Conservation (phyloP, 768 basidiomycete genomes). For the Tricholoma saponaceum region DNA sequence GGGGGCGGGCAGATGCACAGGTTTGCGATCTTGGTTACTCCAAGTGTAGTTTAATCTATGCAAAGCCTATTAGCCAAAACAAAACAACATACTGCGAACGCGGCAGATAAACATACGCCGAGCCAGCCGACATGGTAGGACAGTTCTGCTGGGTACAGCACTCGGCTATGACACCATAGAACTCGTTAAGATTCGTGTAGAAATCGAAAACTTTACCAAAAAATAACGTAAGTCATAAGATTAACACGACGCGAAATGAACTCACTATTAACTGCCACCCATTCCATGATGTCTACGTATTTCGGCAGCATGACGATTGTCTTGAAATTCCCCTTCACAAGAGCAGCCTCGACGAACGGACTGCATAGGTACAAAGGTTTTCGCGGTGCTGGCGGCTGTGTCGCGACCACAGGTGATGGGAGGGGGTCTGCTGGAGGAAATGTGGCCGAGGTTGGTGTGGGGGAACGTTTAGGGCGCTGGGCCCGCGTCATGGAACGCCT, state of each 20-base stretch:
- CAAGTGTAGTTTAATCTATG: slow-evolving; percentile 91
- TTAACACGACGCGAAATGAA: slow-evolving; percentile 12
- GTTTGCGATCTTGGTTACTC: slow-evolving; percentile 94
- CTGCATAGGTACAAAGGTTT: slow-evolving; percentile 88
- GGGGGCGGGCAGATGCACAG: slow-evolving; percentile 87
- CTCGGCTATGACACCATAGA: slow-evolving; percentile 93
- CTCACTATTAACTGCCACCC: slow-evolving; percentile 81
- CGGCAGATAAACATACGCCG: slow-evolving; percentile 56
- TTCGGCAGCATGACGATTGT: slow-evolving; percentile 95
- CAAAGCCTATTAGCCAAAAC: slow-evolving; percentile 1
- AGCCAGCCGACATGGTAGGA: slow-evolving; percentile 90
- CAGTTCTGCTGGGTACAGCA: slow-evolving; percentile 90
- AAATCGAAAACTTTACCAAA: slow-evolving; percentile 88
- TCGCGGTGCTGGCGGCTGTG: slow-evolving; percentile 9
- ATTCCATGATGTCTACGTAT: slow-evolving; percentile 98
- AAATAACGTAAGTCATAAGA: neutral
- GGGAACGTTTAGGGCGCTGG: slow-evolving; percentile 69
- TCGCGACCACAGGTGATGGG: slow-evolving; percentile 31
- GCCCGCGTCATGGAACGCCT: slow-evolving; percentile 76
- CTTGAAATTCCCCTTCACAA: slow-evolving; percentile 98
- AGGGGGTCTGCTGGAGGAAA: slow-evolving; percentile 44
- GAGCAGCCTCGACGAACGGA: slow-evolving; percentile 94
- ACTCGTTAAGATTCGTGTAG: slow-evolving; percentile 95
- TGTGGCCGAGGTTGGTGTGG: slow-evolving; percentile 69
- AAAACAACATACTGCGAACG: neutral